Conservation (phyloP, 2,329 filamentous ascomycete genomes). For the Aspergillus sp. region DNA sequence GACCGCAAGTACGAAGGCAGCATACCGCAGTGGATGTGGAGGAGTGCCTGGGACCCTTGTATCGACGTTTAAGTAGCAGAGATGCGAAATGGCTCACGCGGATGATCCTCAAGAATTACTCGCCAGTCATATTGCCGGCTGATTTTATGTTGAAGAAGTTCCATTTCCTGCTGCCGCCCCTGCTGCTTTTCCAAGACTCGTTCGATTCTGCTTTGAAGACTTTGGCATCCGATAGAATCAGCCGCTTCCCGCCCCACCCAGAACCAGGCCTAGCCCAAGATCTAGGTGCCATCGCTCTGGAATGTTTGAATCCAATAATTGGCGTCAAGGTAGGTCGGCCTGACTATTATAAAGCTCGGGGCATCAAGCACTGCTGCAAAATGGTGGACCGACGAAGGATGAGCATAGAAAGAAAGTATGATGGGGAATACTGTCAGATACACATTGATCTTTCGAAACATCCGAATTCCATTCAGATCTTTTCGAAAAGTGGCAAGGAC, state of each 20-base stretch:
- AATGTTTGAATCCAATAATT: conserved; percentile 45
- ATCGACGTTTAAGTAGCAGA: conserved; percentile 51
- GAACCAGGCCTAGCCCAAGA: conserved; percentile 22
- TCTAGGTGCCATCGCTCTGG: conserved; percentile 28
- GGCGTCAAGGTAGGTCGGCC: conserved; percentile 59
- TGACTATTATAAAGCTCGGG: conserved; percentile 57
- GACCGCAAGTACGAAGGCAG: conserved; percentile 47
- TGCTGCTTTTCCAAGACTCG: conserved; percentile 62
- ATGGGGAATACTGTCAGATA: conserved; percentile 85
- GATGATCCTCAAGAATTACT: conserved; percentile 66
- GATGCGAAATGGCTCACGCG: conserved; percentile 85
- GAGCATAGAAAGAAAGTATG: conserved; percentile 74
- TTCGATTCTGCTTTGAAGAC: conserved; percentile 54
- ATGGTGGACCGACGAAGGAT: conserved; percentile 54
- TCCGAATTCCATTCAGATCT: conserved; percentile 58
- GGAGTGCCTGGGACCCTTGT: conserved; percentile 48
- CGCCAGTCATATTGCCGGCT: conserved; percentile 57
- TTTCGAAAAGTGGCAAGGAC: conserved; percentile 87
- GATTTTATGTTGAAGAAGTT: conserved; percentile 50
- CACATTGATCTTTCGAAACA: conserved; percentile 61
- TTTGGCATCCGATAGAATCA: conserved; percentile 36
- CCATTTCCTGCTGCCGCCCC: conserved; percentile 60
- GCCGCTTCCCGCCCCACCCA: conserved; percentile 29
- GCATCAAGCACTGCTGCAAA: conserved; percentile 65
- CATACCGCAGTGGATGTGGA: conserved; percentile 34